These are phyloP conservation scores for Trichophaea hybrida DNA, from an alignment of 2,329 filamentous ascomycete genomes.

Conservation along the genomic window DNA sequence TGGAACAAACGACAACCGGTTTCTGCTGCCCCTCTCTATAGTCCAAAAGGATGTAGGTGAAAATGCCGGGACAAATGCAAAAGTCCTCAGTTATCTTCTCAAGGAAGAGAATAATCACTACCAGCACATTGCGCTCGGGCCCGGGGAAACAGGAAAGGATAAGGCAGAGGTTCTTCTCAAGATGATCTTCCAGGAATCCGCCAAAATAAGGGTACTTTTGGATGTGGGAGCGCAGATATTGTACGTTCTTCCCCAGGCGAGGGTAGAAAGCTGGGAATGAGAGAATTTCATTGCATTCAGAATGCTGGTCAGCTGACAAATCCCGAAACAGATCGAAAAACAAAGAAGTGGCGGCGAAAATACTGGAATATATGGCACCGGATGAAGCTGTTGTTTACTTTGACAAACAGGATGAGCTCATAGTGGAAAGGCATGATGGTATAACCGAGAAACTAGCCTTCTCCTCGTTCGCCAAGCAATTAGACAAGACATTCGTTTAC, in stretches of 20 bases:
- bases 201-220: conserved; percentile 44
- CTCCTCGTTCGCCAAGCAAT: conserved; percentile 44
- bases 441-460: conserved; percentile 38
- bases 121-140: conserved; percentile 4
- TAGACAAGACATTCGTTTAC: conserved; percentile 50
- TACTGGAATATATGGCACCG: conserved; percentile 34
- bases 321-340: conserved; percentile 38
- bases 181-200: conserved; percentile 32
- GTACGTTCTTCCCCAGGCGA: background rate
- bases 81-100: conserved; percentile 37
- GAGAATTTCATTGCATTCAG: no score
- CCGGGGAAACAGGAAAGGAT: conserved; percentile 24
- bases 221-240: conserved; percentile 59
- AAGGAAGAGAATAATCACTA: conserved; percentile 36
- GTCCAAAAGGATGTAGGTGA: conserved; percentile 2
- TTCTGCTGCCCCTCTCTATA: conserved; percentile 7
- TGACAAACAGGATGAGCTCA: conserved; percentile 41
- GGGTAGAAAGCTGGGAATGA: no score
- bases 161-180: conserved; percentile 35
- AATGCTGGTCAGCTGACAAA: no score
- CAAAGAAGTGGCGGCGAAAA: conserved; percentile 38
- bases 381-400: conserved; percentile 45
- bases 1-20: conserved; percentile 49
- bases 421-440: conserved; percentile 39
- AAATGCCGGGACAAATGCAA: conserved; percentile 12